Evolutionary conservation across 2,329 filamentous ascomycete species (phyloP).

Genomic region (Fusarium sp.): DNA sequence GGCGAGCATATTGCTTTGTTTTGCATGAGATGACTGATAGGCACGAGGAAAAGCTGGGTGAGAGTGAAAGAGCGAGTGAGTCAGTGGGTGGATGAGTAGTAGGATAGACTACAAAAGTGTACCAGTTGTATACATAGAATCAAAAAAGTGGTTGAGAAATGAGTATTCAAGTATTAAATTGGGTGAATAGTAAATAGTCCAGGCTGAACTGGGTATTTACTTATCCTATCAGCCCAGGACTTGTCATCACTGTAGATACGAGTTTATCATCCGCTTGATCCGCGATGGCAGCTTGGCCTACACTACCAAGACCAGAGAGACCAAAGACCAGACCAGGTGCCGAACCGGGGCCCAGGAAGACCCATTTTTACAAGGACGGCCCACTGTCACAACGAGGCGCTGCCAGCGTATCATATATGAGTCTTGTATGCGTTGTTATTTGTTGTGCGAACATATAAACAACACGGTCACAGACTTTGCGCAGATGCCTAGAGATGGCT

Average conservation of each 20-base stretch:
- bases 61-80: neutral
- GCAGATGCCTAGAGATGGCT: neutral
- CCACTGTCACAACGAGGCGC: conserved; percentile 27
- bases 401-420: conserved; percentile 39
- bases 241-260: conserved; percentile 25
- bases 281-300: conserved; percentile 7
- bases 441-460: conserved; percentile 14
- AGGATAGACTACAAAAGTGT: conserved; percentile 19
- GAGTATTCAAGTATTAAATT: neutral
- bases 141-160: neutral
- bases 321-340: conserved; percentile 6
- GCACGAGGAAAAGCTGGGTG: conserved; percentile 10
- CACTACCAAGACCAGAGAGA: neutral
- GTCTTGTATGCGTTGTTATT: conserved; percentile 32
- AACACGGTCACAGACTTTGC: conserved; percentile 16
- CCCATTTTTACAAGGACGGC: conserved; percentile 15
- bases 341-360: neutral
- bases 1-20: conserved; percentile 23
- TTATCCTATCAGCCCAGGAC: neutral
- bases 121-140: conserved; percentile 6
- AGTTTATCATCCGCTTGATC: conserved; percentile 20
- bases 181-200: neutral
- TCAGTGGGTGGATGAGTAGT: too few species aligned
- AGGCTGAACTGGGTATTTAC: neutral
- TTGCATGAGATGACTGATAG: conserved; percentile 18